Base-by-base conservation (phyloP, 768 basidiomycete genomes). In the Sistotremastrum niveocremeum region DNA sequence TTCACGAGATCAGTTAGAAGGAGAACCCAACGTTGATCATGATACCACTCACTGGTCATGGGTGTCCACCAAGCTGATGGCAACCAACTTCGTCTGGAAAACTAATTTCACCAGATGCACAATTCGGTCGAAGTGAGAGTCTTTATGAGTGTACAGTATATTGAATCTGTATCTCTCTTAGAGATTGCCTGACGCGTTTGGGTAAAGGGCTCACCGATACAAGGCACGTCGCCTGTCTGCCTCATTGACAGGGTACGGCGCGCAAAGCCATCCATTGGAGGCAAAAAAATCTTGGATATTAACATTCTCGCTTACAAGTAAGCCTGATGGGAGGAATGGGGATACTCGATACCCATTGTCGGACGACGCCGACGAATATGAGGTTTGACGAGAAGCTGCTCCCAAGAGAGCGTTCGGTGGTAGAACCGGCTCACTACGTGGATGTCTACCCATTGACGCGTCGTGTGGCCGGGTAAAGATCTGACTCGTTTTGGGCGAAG, bases 111-210 rank as follows among this genome's bases (percentile, higher is more conserved):
- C 85, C 30, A 97, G 73, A 60, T 94, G 89, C 10, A 81, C 86
- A 52, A 95, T 93, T 11, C 93, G 77, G 61, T 95, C 91, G 57
- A 97, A 95, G 59, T 94, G 93, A 51, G 76, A 68, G 59, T 97
- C 93, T 6, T 80, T 69, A 10, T 79, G 78, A 0, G 89, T 91
- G 51, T 85, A 77, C 74, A 88, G 81, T 42, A 95, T 84, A 54
- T 90, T 89, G 66, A 88, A 93, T 52, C 87, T 85, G 51, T 8
- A 12, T 20, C 20, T 20, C 20, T 20, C 20, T 20, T 20, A 20
- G 20, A 20, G 20, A 20, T 20, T 20, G 20, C 20, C 20, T 20
- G 20, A 20, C 20, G 20, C 34, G 32, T 39, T 41, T 10, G 31
- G 28, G 41, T 20, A 42, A 36, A 20, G 30, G 8, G 58, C 76